Evolutionary conservation across 2,329 filamentous ascomycete genomes (phyloP).

Genomic region (Anisogramma anomala): DNA sequence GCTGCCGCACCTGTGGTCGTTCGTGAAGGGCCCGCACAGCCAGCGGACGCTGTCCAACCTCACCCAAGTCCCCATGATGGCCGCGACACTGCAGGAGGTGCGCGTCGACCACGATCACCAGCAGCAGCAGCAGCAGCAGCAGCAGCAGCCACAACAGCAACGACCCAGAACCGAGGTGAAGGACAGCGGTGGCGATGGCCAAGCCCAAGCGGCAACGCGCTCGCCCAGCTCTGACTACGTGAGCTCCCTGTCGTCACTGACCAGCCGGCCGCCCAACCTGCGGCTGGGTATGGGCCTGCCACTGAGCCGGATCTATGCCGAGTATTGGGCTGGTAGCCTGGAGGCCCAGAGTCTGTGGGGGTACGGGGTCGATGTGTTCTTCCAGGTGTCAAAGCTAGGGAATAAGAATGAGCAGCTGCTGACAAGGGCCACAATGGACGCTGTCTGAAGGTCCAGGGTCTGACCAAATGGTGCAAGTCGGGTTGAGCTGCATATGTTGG

Average conservation of each 20-base stretch:
- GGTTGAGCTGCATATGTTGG: slow-evolving; percentile 9
- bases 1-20: slow-evolving; percentile 88
- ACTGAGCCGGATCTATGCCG: slow-evolving; percentile 86
- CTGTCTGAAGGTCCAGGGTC: slow-evolving; percentile 39
- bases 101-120: slow-evolving; percentile 32
- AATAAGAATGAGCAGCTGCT: slow-evolving; percentile 96
- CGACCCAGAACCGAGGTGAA: no score
- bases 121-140: slow-evolving; percentile 1
- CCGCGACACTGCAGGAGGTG: slow-evolving; percentile 85
- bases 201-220: no score
- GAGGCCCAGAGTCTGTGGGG: slow-evolving; percentile 89
- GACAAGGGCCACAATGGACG: slow-evolving; percentile 65
- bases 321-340: slow-evolving; percentile 93
- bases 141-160: no score
- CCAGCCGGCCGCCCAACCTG: slow-evolving; percentile 73
- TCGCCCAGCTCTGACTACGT: slow-evolving; percentile 27
- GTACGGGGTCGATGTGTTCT: slow-evolving; percentile 88
- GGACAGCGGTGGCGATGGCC: no score
- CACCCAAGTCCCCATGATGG: slow-evolving; percentile 75
- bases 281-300: slow-evolving; percentile 87
- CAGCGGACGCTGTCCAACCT: slow-evolving; percentile 73
- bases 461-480: neutral
- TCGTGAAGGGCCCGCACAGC: slow-evolving; percentile 80
- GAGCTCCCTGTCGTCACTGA: slow-evolving; percentile 67
- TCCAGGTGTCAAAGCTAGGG: slow-evolving; percentile 90